phyloP scores from a whole-genome alignment of 768 basidiomycete genomes.

The Leccinum boreale region DNA sequence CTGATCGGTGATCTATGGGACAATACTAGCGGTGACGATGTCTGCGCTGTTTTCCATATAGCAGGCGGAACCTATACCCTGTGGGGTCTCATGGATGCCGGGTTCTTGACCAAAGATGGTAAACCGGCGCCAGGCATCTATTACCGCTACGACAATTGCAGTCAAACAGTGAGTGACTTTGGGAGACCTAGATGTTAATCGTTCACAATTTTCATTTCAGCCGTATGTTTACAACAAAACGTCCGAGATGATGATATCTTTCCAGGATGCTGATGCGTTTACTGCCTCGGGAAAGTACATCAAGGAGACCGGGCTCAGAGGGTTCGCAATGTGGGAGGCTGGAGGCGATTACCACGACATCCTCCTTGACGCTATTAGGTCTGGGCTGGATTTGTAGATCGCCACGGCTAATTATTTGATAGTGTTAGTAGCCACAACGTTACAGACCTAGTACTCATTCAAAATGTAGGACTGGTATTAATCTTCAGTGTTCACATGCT shows the following conservation, averaged over 20 bases:
- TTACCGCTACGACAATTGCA: slow-evolving; percentile 63
- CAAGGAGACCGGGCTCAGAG: slow-evolving; percentile 47
- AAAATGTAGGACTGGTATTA: background rate
- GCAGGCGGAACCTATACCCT: slow-evolving; percentile 57
- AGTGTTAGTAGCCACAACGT: background rate
- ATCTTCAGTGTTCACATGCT: background rate
- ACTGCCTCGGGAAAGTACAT: slow-evolving; percentile 61
- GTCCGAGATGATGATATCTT: slow-evolving; percentile 59
- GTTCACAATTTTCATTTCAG: slow-evolving; percentile 34
- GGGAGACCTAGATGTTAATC: background rate
- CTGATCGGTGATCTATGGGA: slow-evolving; percentile 61
- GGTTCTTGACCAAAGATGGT: slow-evolving; percentile 42
- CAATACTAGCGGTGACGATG: slow-evolving; percentile 42
- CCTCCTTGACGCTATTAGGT: slow-evolving; percentile 54
- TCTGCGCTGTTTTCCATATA: slow-evolving; percentile 47
- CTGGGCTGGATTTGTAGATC: background rate
- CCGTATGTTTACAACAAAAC: slow-evolving; percentile 62
- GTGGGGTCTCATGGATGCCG: slow-evolving; percentile 55
- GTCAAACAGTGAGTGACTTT: slow-evolving; percentile 57
- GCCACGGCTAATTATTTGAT: background rate
- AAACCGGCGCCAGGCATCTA: slow-evolving; percentile 42
- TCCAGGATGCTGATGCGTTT: slow-evolving; percentile 60
- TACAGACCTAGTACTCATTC: no score
- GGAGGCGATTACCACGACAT: slow-evolving; percentile 62
- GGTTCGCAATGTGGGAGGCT: slow-evolving; percentile 73